A percentile compares a stretch with the other conserved stretches of the same genome.
Conservation (phyloP, 169 alveolate genomes). For the Eimeria mitis region DNA sequence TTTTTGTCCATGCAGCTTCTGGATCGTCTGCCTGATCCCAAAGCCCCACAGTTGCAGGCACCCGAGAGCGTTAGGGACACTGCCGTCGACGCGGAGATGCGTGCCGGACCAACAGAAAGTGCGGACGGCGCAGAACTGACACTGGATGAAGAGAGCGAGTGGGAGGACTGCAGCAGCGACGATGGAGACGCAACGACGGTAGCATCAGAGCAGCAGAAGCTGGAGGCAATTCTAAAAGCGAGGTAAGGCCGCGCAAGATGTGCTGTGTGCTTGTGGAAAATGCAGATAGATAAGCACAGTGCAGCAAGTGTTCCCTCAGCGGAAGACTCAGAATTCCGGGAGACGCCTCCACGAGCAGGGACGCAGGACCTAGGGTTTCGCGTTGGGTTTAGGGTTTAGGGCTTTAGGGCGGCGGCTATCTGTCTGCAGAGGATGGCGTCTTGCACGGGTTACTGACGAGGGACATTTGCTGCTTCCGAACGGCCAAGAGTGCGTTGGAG, state of each 20-base stretch:
- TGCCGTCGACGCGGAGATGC: background rate
- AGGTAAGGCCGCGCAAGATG: background rate
- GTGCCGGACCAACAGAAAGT: background rate
- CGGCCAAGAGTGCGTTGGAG: slow-evolving; percentile 53
- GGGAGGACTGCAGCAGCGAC: slow-evolving; percentile 76
- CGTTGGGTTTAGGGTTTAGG: background rate
- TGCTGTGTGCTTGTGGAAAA: background rate
- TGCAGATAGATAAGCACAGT: background rate
- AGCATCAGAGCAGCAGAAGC: slow-evolving; percentile 42
- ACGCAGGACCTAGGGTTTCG: background rate
- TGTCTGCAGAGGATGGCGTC: slow-evolving; percentile 60
- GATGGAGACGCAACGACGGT: background rate
- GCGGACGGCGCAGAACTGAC: background rate
- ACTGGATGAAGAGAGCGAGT: slow-evolving; percentile 24
- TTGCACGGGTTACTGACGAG: slow-evolving; percentile 59
- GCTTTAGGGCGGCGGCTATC: background rate
- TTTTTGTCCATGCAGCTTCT: slow-evolving; percentile 24
- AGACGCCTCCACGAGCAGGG: background rate
- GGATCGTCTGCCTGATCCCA: slow-evolving; percentile 2
- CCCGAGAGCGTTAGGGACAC: background rate
- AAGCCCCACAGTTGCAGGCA: slow-evolving; percentile 1
- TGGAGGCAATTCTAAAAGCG: slow-evolving; percentile 34
- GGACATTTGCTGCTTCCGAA: slow-evolving; percentile 63
- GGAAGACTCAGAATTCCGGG: background rate
- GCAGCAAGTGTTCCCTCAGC: background rate